Evolutionary conservation across 345 rosid genomes (phyloP).

Genomic region (Pistacia atlantica): DNA sequence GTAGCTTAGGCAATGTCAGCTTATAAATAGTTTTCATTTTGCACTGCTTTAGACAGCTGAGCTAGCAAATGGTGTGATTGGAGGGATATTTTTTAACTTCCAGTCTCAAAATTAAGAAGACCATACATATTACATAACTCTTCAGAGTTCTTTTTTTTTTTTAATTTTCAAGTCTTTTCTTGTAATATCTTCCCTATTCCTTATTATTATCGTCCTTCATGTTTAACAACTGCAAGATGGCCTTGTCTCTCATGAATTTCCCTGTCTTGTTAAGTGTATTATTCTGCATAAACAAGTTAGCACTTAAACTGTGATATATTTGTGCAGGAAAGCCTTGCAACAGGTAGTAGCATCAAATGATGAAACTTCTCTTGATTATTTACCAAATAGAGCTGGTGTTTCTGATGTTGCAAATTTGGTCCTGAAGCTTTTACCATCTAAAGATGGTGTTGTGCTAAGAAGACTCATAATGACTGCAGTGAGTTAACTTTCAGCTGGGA

Average conservation of each 20-base stretch:
- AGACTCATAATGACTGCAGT: constrained; percentile 92
- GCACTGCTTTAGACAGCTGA: not conserved
- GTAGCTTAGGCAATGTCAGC: not conserved
- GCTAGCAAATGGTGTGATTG: not conserved
- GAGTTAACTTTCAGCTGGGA: constrained; percentile 37
- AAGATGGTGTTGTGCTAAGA: constrained; percentile 77
- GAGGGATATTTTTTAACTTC: too few relatives aligned
- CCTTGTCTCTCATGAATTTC: not conserved
- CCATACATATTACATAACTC: not conserved
- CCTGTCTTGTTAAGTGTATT: too few relatives aligned
- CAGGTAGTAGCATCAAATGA: constrained; percentile 33
- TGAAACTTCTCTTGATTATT: constrained; percentile 39
- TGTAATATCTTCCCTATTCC: not conserved
- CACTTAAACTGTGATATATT: not conserved
- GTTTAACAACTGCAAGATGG: not conserved
- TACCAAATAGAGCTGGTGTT: constrained; percentile 40
- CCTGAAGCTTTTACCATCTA: constrained; percentile 70
- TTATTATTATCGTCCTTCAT: not conserved
- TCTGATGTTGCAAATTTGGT: constrained; percentile 53
- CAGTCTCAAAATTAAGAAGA: not conserved
- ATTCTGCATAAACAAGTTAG: not conserved
- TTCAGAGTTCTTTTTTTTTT: not conserved
- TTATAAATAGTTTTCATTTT: not conserved
- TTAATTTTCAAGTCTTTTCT: not conserved
- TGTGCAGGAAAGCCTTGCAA: constrained; percentile 57